A percentile compares a stretch with the other conserved stretches of the same genome.
Conservation (phyloP, 2,329 filamentous ascomycete species). For the Colletotrichum filicis region DNA sequence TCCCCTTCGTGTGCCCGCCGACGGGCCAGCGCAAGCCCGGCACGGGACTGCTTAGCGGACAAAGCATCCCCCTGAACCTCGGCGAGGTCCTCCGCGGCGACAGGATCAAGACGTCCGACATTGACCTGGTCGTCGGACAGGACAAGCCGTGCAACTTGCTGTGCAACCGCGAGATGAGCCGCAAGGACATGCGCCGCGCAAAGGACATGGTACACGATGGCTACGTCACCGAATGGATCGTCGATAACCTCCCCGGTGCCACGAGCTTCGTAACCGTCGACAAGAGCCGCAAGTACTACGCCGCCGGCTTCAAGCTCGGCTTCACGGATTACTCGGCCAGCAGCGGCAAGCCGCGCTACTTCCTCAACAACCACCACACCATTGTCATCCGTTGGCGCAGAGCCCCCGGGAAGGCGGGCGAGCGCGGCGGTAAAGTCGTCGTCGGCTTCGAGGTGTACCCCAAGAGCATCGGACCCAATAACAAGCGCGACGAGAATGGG, state of each 20-base stretch:
- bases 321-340: conserved; percentile 74
- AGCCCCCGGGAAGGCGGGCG: conserved; percentile 75
- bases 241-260: conserved; percentile 89
- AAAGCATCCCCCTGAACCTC: conserved; percentile 83
- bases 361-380: conserved; percentile 89
- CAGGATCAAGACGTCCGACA: conserved; percentile 85
- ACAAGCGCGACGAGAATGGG: conserved; percentile 69
- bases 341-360: conserved; percentile 73
- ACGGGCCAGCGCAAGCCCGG: conserved; percentile 74
- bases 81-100: conserved; percentile 90
- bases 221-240: conserved; percentile 93
- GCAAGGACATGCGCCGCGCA: conserved; percentile 73
- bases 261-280: conserved; percentile 90
- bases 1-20: conserved; percentile 87
- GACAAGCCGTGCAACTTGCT: conserved; percentile 79
- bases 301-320: conserved; percentile 88
- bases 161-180: conserved; percentile 75
- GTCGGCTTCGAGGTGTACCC: conserved; percentile 92
- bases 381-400: conserved; percentile 83
- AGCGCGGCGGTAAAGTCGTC: conserved; percentile 80
- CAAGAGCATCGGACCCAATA: conserved; percentile 77
- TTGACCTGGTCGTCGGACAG: conserved; percentile 81
- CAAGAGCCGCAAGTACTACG: conserved; percentile 87
- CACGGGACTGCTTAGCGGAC: conserved; percentile 77
- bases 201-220: conserved; percentile 79